phyloP scores from a whole-genome alignment of 2,329 filamentous ascomycete genomes.

The Neurospora sp. region DNA sequence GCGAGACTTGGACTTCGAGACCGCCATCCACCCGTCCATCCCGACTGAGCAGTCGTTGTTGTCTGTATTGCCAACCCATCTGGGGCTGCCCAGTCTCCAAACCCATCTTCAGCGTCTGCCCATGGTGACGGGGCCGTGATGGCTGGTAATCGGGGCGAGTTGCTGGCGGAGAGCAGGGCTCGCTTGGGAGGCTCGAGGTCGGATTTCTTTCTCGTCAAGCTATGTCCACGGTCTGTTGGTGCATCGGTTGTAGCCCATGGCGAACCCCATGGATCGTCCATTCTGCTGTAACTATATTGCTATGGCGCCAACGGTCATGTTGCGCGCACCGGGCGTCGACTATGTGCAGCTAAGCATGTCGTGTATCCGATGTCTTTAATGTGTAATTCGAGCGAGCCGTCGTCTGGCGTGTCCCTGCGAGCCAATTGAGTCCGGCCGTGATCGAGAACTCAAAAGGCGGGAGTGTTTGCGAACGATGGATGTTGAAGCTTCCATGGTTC shows the following conservation, averaged over 20 bases:
- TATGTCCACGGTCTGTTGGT: slow-evolving; percentile 21
- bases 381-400: background rate
- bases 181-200: slow-evolving; percentile 32
- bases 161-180: slow-evolving; percentile 29
- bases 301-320: slow-evolving; percentile 15
- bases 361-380: background rate
- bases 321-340: slow-evolving; percentile 5
- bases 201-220: slow-evolving; percentile 22
- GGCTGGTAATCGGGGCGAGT: slow-evolving; percentile 21
- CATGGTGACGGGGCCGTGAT: slow-evolving; percentile 28
- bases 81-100: slow-evolving; percentile 29
- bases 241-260: slow-evolving; percentile 43
- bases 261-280: slow-evolving; percentile 57
- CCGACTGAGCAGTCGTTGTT: slow-evolving; percentile 13
- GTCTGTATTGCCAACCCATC: slow-evolving; percentile 12
- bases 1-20: slow-evolving; percentile 13
- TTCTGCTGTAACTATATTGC: slow-evolving; percentile 24
- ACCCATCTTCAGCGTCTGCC: slow-evolving; percentile 29
- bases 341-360: slow-evolving; percentile 9
- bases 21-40: slow-evolving; percentile 16
- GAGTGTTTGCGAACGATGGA: background rate
- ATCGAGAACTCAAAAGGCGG: background rate
- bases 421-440: background rate
- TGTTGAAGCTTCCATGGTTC: background rate
- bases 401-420: background rate